A percentile compares a stretch with the other conserved stretches of the same genome.
These are phyloP conservation scores for Entomortierella lignicola DNA, from an alignment of 192 early-diverging fungal species.

Conservation along the genomic window DNA sequence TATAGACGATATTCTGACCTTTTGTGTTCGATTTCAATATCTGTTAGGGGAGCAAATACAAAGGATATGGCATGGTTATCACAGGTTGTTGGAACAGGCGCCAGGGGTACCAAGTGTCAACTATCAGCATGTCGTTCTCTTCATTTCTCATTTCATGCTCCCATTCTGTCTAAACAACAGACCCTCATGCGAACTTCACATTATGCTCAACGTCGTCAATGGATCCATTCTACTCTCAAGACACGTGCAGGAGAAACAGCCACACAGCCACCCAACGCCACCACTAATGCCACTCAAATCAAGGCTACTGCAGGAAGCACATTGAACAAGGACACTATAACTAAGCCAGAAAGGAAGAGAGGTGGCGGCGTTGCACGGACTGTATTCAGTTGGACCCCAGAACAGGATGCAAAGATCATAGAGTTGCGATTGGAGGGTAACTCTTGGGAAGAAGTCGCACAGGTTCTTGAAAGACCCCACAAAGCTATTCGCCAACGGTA, in stretches of 20 bases:
- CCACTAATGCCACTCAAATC: background rate
- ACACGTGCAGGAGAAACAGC: background rate
- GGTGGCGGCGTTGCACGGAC: background rate
- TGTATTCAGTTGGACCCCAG: slow-evolving; percentile 12
- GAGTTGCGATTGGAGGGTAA: slow-evolving; percentile 42
- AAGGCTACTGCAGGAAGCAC: too few relatives aligned
- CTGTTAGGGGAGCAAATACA: background rate
- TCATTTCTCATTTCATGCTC: background rate
- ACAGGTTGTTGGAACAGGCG: background rate
- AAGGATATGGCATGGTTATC: slow-evolving; percentile 24
- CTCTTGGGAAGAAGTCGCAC: slow-evolving; percentile 42
- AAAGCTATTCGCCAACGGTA: slow-evolving; percentile 20
- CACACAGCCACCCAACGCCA: slow-evolving; percentile 4
- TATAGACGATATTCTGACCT: too few relatives aligned
- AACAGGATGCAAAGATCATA: slow-evolving; percentile 25
- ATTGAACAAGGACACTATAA: background rate
- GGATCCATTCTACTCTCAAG: slow-evolving; percentile 8
- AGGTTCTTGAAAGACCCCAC: background rate
- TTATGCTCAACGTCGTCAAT: background rate
- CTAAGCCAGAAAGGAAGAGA: background rate
- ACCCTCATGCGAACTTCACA: background rate
- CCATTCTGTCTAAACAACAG: background rate
- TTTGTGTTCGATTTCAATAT: too few relatives aligned
- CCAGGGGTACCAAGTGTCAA: slow-evolving; percentile 3
- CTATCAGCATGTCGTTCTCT: background rate